Conservation (phyloP, 1,284 basidiomycete genomes). For the Thecaphora frezii region DNA sequence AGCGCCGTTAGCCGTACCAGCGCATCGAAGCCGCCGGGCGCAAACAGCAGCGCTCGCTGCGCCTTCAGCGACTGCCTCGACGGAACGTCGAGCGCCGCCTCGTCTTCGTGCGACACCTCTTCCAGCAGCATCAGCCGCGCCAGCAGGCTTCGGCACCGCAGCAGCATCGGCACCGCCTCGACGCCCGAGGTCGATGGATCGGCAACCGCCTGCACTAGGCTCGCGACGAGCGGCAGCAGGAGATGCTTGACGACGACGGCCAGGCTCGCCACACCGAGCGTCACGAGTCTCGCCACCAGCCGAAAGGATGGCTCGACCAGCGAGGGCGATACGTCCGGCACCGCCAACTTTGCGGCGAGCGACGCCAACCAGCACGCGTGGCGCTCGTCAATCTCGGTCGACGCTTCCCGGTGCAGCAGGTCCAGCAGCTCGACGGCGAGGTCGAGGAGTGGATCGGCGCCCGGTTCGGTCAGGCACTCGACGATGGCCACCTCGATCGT, state of each 20-base stretch:
- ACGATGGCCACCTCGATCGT: constrained; percentile 29
- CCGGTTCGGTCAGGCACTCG: constrained; percentile 16
- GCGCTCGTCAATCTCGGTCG: constrained; percentile 35
- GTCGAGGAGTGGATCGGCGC: not conserved
- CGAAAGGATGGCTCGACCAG: constrained; percentile 9
- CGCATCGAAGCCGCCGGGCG: not conserved
- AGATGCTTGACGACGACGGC: constrained; percentile 24
- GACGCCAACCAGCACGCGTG: constrained; percentile 30
- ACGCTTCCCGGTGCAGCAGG: constrained; percentile 36
- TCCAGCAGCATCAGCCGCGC: not conserved
- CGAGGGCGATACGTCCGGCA: constrained; percentile 1
- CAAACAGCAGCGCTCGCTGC: constrained; percentile 23
- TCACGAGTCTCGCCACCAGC: constrained; percentile 14
- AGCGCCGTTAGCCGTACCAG: constrained; percentile 18
- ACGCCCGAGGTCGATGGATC: constrained; percentile 9
- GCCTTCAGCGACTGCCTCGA: constrained; percentile 17
- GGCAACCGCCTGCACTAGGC: constrained; percentile 13
- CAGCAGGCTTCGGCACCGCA: not conserved
- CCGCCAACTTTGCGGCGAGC: constrained; percentile 16
- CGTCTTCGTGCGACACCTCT: not conserved
- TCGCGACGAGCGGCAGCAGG: constrained; percentile 17
- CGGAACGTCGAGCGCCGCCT: too few relatives aligned
- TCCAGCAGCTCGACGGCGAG: constrained; percentile 18
- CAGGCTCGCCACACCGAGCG: constrained; percentile 31
- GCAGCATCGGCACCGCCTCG: not conserved